Conservation (phyloP, 2,329 filamentous ascomycete species). For the Juglanconis sp. region DNA sequence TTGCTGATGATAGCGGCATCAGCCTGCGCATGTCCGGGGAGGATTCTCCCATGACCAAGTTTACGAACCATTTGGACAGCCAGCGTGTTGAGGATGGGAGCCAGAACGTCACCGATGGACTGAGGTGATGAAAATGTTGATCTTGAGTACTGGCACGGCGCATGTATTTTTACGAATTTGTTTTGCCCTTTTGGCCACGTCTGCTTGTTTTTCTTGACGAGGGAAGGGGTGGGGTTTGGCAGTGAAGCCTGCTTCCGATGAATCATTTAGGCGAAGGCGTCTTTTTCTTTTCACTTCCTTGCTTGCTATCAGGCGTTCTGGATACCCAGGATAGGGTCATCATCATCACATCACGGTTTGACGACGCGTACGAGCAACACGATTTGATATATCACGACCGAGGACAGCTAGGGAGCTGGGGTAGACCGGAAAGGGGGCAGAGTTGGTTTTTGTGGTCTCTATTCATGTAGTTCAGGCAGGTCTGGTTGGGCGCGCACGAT, state of each 20-base stretch:
- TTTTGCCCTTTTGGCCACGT: neutral
- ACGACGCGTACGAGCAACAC: slow-evolving; percentile 3
- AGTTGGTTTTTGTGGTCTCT: neutral
- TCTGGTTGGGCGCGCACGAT: neutral
- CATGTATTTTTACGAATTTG: neutral
- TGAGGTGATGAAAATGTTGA: slow-evolving; percentile 5
- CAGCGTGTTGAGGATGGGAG: slow-evolving; percentile 7
- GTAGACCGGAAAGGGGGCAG: neutral
- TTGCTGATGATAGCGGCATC: slow-evolving; percentile 72
- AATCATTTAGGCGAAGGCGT: neutral
- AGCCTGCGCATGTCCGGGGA: slow-evolving; percentile 67
- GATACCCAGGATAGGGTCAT: neutral
- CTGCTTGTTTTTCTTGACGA: neutral
- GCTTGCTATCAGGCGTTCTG: neutral
- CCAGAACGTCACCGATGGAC: slow-evolving; percentile 5
- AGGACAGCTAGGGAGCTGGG: neutral
- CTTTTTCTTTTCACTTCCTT: neutral
- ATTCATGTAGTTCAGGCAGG: neutral
- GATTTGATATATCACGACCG: slow-evolving; percentile 1
- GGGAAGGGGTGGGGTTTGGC: neutral
- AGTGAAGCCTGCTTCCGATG: neutral
- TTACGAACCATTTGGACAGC: slow-evolving; percentile 32
- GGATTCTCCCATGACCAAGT: slow-evolving; percentile 61
- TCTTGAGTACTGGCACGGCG: slow-evolving; percentile 17
- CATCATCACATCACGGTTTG: neutral